phyloP scores from a whole-genome alignment of 805 yeast genomes.

The Vanderwaltozyma verrucispora region DNA sequence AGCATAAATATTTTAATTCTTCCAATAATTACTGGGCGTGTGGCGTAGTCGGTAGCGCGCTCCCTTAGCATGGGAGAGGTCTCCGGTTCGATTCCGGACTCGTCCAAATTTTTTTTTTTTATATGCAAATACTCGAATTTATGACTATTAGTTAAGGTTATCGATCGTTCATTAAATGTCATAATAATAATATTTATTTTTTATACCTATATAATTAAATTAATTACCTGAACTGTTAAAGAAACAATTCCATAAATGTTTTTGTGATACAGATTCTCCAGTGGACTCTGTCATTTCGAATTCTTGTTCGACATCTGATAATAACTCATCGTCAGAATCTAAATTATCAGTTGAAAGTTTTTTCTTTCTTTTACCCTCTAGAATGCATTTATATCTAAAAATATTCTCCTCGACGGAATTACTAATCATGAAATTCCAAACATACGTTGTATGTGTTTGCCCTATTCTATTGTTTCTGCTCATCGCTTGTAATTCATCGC shows the following conservation, averaged over 20 bases:
- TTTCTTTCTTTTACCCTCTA: slow-evolving; percentile 16
- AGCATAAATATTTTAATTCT: no score
- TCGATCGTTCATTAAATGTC: no score
- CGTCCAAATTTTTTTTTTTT: slow-evolving; percentile 58
- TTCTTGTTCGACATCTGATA: slow-evolving; percentile 14
- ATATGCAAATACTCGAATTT: no score
- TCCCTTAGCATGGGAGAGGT: slow-evolving; percentile 99
- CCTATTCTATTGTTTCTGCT: slow-evolving; percentile 91
- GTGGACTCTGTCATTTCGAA: slow-evolving; percentile 20
- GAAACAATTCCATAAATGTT: slow-evolving; percentile 26
- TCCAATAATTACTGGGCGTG: no score
- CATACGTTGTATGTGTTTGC: slow-evolving; percentile 67
- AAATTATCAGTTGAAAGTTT: slow-evolving; percentile 1
- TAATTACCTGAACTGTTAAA: slow-evolving; percentile 5
- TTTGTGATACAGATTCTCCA: slow-evolving; percentile 20
- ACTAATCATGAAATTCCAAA: slow-evolving; percentile 83
- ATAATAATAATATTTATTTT: no score
- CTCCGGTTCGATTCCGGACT: slow-evolving; percentile 99
- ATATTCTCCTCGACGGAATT: slow-evolving; percentile 87
- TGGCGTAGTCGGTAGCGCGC: slow-evolving; percentile 99
- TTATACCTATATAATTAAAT: no score
- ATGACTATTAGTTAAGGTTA: no score
- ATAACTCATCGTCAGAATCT: slow-evolving; percentile 3
- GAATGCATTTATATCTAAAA: slow-evolving; percentile 30
- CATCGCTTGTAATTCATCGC: slow-evolving; percentile 84